Base-by-base conservation (phyloP, 2,329 filamentous ascomycete genomes). In the Aphanoascus verrucosus region DNA sequence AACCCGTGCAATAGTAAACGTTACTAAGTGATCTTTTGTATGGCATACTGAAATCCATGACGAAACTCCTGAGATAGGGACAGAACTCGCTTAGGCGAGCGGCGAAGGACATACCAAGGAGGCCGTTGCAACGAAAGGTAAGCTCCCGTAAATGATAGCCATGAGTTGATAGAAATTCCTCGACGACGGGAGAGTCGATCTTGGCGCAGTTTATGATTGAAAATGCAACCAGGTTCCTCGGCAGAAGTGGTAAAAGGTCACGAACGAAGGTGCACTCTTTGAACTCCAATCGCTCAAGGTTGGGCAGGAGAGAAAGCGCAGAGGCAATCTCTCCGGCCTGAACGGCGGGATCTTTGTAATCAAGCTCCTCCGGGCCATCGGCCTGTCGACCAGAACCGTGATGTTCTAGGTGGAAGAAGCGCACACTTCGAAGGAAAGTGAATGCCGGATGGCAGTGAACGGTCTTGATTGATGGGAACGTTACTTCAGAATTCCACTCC, bases 151-250 rank as follows among this genome's bases (percentile, higher is more conserved):
- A 72, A n/a, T 79, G 71, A 19, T 72, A 68, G 0, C 89, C 90
- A 61, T 87, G 82, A 0, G 78, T 78, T 5, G 74, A 64, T 40
- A 96, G 74, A 62, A 85, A 95, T 0, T 68, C 65, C 23, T 75
- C 71, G 19, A 96, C 70, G 55, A 82, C 77, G 3, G 82, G 76
- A 0, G 87, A 84, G 3, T 76, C 81, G 8, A 95, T 69, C 57
- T 86, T 81, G 69, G 84, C 83, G 63, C 89, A 96, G 61, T 93
- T 91, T 59, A 83, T 80, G 14, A 96, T 73, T 58, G 84, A 84
- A 2, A 97, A 74, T 44, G 80, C 79, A 44, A 77, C 71, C 17
- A 97, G 74, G 2, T 73, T 77, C 9, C 71, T 74, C 0, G 90
- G 88, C 5, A 96, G 70, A 3, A 80, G 72, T 1, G 79, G 75